Conservation (phyloP, 1,284 basidiomycete species). For the Tilletia setariae region DNA sequence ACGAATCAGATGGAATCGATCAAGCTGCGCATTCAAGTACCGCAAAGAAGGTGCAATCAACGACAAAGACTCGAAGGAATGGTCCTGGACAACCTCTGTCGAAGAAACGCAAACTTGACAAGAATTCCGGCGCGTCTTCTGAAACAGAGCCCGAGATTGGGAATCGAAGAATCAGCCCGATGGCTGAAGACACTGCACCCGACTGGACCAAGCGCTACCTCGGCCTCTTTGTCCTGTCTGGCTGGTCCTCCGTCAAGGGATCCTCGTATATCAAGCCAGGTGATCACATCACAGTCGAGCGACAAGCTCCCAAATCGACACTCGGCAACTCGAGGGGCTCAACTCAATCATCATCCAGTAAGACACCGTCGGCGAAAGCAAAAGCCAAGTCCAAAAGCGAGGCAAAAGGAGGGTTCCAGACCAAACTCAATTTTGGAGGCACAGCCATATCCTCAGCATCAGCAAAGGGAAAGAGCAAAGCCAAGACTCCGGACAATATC, state of each 20-base stretch:
- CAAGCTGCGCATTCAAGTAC: background rate
- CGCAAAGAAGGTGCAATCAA: background rate
- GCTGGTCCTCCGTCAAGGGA: slow-evolving; percentile 50
- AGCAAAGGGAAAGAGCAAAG: slow-evolving; percentile 24
- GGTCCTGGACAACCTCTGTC: background rate
- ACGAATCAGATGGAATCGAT: slow-evolving; percentile 13
- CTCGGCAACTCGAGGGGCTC: background rate
- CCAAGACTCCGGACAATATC: slow-evolving; percentile 42
- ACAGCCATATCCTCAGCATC: background rate
- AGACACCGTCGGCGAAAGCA: slow-evolving; percentile 16
- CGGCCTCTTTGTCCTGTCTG: slow-evolving; percentile 48
- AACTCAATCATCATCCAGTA: slow-evolving; percentile 15
- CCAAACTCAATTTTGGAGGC: slow-evolving; percentile 37
- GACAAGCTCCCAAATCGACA: slow-evolving; percentile 33
- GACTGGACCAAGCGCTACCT: slow-evolving; percentile 28
- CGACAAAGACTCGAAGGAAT: background rate
- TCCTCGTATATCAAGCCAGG: slow-evolving; percentile 41
- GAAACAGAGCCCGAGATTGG: background rate
- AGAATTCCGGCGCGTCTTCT: background rate
- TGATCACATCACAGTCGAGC: slow-evolving; percentile 40
- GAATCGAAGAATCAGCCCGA: background rate
- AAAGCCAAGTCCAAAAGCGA: slow-evolving; percentile 27
- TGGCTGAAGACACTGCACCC: background rate
- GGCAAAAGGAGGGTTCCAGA: slow-evolving; percentile 21
- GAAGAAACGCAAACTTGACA: background rate